Conservation (phyloP, 495 filamentous ascomycete species). For the Daldinia decipiens region DNA sequence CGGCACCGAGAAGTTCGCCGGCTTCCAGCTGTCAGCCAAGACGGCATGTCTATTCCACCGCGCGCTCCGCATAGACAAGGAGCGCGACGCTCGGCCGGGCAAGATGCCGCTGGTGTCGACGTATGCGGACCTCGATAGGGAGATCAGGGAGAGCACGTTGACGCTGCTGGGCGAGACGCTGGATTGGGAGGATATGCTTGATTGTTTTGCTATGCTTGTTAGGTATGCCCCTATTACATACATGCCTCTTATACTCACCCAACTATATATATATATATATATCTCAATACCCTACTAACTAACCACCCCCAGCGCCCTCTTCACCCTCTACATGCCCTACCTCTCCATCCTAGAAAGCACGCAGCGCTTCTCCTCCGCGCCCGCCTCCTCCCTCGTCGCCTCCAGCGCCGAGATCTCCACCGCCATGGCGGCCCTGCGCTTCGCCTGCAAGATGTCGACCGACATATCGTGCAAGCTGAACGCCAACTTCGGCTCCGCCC, state of each 20-base stretch:
- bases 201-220: constrained; percentile 48
- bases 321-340: constrained; percentile 39
- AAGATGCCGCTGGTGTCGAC: constrained; percentile 38
- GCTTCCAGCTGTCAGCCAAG: constrained; percentile 46
- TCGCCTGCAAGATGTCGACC: constrained; percentile 50
- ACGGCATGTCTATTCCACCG: constrained; percentile 44
- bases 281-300: not conserved
- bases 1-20: constrained; percentile 31
- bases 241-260: too few species aligned
- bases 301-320: constrained; percentile 25
- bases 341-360: constrained; percentile 28
- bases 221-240: constrained; percentile 39
- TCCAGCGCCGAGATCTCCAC: constrained; percentile 38
- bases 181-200: constrained; percentile 47
- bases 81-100: constrained; percentile 38
- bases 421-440: constrained; percentile 44
- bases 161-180: constrained; percentile 36
- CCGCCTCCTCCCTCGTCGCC: not conserved
- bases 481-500: constrained; percentile 36
- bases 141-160: constrained; percentile 41
- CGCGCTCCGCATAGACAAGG: constrained; percentile 45
- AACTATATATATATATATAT: too few species aligned
- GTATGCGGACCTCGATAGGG: constrained; percentile 43
- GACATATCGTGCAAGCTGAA: constrained; percentile 49
- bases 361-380: not conserved